Evolutionary conservation across 352 stramenopile species (phyloP).

Genomic region (Bremia lactucae): DNA sequence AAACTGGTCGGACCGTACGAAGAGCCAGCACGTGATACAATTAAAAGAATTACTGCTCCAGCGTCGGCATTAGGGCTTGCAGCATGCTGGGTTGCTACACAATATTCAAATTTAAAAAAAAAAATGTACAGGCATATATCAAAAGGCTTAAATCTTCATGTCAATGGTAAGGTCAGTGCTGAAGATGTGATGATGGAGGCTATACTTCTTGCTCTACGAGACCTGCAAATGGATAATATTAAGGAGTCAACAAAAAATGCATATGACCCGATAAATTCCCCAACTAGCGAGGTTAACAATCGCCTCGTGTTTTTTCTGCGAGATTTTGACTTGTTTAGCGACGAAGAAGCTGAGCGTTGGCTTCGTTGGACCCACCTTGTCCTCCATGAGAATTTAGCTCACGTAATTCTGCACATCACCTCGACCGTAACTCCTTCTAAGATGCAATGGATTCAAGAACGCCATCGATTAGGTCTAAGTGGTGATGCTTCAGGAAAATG

Average conservation of each 20-base stretch:
- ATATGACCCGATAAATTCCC: background rate
- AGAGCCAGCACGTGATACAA: slow-evolving; percentile 23
- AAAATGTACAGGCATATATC: slow-evolving; percentile 34
- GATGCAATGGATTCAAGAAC: slow-evolving; percentile 28
- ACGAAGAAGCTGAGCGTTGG: slow-evolving; percentile 23
- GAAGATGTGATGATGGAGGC: slow-evolving; percentile 22
- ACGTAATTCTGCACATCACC: slow-evolving; percentile 45
- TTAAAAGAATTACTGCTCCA: slow-evolving; percentile 24
- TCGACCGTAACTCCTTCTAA: slow-evolving; percentile 33
- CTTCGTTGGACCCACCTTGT: slow-evolving; percentile 44
- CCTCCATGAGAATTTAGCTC: slow-evolving; percentile 30
- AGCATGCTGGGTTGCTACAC: slow-evolving; percentile 20
- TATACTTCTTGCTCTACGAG: slow-evolving; percentile 11
- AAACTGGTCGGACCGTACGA: slow-evolving; percentile 27
- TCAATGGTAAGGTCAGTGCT: slow-evolving; percentile 4
- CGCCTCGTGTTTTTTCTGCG: slow-evolving; percentile 45
- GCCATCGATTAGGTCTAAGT: slow-evolving; percentile 12
- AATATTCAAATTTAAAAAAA: slow-evolving; percentile 34
- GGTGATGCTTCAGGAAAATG: slow-evolving; percentile 3
- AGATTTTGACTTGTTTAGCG: slow-evolving; percentile 38
- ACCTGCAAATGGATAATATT: slow-evolving; percentile 3
- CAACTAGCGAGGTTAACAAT: background rate
- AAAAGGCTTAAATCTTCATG: slow-evolving; percentile 25
- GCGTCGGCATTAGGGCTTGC: slow-evolving; percentile 9
- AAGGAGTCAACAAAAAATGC: background rate